These are phyloP conservation scores for Coniferiporia weirii DNA, from an alignment of 1,284 basidiomycete species.

Conservation along the genomic window DNA sequence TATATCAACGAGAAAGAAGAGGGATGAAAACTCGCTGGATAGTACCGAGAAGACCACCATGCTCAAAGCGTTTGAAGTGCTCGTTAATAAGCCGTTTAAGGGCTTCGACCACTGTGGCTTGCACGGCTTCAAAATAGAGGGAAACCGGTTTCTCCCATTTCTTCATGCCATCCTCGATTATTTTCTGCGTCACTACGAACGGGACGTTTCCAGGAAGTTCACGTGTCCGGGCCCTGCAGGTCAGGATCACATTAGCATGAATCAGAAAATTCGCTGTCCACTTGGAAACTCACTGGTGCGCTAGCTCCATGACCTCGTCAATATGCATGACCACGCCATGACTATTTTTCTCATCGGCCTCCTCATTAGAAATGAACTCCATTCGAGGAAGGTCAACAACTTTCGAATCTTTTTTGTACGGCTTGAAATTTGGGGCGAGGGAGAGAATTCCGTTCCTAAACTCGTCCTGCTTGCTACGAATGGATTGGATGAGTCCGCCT, in stretches of 20 bases:
- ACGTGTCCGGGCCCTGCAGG: constrained; percentile 53
- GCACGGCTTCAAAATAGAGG: constrained; percentile 42
- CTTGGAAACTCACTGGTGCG: constrained; percentile 38
- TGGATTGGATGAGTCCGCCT: constrained; percentile 48
- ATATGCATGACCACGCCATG: constrained; percentile 38
- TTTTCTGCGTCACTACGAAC: constrained; percentile 49
- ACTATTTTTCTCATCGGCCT: neutral
- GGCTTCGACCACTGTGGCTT: constrained; percentile 35
- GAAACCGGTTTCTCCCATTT: constrained; percentile 48
- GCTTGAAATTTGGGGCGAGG: constrained; percentile 50
- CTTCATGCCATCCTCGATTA: constrained; percentile 41
- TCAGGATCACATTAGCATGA: neutral
- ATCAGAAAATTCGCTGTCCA: neutral
- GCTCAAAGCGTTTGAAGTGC: constrained; percentile 50
- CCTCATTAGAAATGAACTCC: constrained; percentile 13
- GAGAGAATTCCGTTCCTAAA: constrained; percentile 44
- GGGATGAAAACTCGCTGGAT: constrained; percentile 40
- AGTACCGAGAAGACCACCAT: constrained; percentile 45
- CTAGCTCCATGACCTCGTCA: constrained; percentile 48
- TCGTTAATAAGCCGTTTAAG: constrained; percentile 37
- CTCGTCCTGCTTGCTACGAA: constrained; percentile 42
- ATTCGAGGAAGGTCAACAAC: neutral
- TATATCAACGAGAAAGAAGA: neutral
- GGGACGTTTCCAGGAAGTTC: constrained; percentile 65
- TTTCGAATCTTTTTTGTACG: constrained; percentile 23